These are phyloP conservation scores for Mycena epipterygia DNA, from an alignment of 768 basidiomycete species.

Conservation along the genomic window DNA sequence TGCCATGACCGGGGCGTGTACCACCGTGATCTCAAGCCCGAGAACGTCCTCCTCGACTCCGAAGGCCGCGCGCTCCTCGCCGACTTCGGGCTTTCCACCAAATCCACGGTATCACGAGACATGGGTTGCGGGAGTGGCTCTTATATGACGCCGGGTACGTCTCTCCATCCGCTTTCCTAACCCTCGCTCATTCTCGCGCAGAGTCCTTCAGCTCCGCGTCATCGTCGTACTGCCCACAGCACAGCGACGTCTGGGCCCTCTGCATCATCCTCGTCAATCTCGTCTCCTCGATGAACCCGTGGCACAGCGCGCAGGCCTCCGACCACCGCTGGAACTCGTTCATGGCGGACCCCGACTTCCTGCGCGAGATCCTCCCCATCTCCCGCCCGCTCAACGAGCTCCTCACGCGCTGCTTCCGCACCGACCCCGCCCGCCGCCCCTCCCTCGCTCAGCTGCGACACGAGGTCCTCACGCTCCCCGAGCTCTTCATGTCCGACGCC, in stretches of 20 bases:
- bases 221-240: conserved; percentile 39
- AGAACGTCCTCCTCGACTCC: conserved; percentile 62
- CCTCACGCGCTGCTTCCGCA: conserved; percentile 13
- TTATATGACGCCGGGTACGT: conserved; percentile 50
- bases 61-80: conserved; percentile 60
- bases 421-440: conserved; percentile 1
- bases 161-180: neutral
- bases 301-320: conserved; percentile 55
- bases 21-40: conserved; percentile 51
- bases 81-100: conserved; percentile 65
- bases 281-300: conserved; percentile 65
- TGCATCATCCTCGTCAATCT: conserved; percentile 70
- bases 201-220: conserved; percentile 26
- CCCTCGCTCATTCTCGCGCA: conserved; percentile 7
- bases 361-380: conserved; percentile 66
- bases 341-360: conserved; percentile 55
- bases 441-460: neutral
- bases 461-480: conserved; percentile 1
- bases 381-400: conserved; percentile 43
- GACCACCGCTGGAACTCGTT: conserved; percentile 20
- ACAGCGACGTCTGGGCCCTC: conserved; percentile 54
- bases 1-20: conserved; percentile 67
- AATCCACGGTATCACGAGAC: conserved; percentile 24
- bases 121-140: conserved; percentile 51
- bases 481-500: conserved; percentile 12